A percentile compares a stretch with the other conserved stretches of the same genome.
Evolutionary conservation across 495 filamentous ascomycete genomes (phyloP).

Genomic region (Hypoxylon lienhwacheense): DNA sequence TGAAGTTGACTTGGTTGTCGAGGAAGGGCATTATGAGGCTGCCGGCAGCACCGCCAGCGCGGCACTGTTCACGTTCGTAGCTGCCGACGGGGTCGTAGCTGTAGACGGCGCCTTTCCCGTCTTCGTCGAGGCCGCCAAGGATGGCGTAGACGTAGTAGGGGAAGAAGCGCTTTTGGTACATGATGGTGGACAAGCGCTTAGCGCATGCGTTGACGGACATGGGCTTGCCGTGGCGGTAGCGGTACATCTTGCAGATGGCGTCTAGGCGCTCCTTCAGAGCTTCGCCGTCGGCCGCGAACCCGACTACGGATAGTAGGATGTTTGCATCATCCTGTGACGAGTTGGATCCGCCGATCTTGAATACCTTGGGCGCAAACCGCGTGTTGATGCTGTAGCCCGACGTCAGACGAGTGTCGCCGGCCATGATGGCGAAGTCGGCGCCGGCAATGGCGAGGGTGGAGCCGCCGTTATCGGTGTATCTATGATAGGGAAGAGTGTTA

Average conservation of each 20-base stretch:
- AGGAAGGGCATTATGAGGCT: slow-evolving; percentile 98
- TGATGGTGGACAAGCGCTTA: slow-evolving; percentile 86
- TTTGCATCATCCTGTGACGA: slow-evolving; percentile 79
- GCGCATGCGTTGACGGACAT: slow-evolving; percentile 94
- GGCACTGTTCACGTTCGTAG: slow-evolving; percentile 94
- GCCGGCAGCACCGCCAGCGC: slow-evolving; percentile 90
- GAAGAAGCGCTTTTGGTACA: slow-evolving; percentile 97
- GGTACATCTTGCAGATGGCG: slow-evolving; percentile 93
- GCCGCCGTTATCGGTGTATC: slow-evolving; percentile 97
- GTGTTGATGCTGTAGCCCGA: slow-evolving; percentile 99
- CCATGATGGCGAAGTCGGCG: slow-evolving; percentile 90
- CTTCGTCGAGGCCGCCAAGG: slow-evolving; percentile 89
- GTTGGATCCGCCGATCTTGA: slow-evolving; percentile 89
- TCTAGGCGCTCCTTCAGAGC: slow-evolving; percentile 89
- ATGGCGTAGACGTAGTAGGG: slow-evolving; percentile 96
- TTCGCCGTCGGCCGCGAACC: slow-evolving; percentile 90
- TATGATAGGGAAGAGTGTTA: slow-evolving; percentile 45
- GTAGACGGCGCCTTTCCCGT: slow-evolving; percentile 92
- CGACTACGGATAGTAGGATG: slow-evolving; percentile 89
- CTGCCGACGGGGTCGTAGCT: slow-evolving; percentile 97
- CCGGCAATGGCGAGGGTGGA: slow-evolving; percentile 94
- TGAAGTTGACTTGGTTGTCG: slow-evolving; percentile 99
- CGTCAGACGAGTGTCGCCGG: slow-evolving; percentile 92
- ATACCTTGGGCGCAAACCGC: slow-evolving; percentile 89
- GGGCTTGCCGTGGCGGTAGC: slow-evolving; percentile 87